Base-by-base conservation (phyloP, 345 rosid species). In the Corchorus capsularis region DNA sequence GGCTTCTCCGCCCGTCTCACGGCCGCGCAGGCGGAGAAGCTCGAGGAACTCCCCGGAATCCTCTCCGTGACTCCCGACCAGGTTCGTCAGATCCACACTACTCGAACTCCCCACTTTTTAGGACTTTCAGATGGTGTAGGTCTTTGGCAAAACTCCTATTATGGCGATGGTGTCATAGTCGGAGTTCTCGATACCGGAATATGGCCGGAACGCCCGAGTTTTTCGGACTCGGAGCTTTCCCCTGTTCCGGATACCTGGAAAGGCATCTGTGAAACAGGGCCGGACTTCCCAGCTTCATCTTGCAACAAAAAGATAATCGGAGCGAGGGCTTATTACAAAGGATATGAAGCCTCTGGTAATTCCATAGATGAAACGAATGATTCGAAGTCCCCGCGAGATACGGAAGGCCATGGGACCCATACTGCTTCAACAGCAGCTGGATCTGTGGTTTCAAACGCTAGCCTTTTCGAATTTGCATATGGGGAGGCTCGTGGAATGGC, bases 401-500 rank as follows among this genome's bases (percentile, higher is more conserved):
- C 97, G 2, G 94, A 88, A 27, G 98, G 97, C 3, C 99, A 96
- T 65, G 97, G 98, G 0, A 96, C 93, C 1, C 97, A 96, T 52
- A 96, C 98, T 2, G 87, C 99, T 6, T 93, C 99, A 0, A 92
- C 98, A 2, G 97, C 98, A 0, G 93, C 92, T 7, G 99, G 99
- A 27, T 86, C 94, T 27, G 73, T 82, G 5, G 98, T 90, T 1
- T 41, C 78, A 0, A 89, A 91, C 72, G 94, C 98, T 39, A 88
- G 96, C 67, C 82, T 96, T 50, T 89, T 54, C 61, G 70, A 84
- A 0, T 93, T 83, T 67, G 98, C 99, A 0, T 34, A 1, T 0
- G 99, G 99, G 4, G 88, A 85, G 57, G 99, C 99, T 34, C 90
- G 96, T 22, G 98, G 99, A 17, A 90, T 93, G 93, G 99, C 99